Evolutionary conservation across 768 basidiomycete species (phyloP).

Genomic region (Rhodotorula diobovata): DNA sequence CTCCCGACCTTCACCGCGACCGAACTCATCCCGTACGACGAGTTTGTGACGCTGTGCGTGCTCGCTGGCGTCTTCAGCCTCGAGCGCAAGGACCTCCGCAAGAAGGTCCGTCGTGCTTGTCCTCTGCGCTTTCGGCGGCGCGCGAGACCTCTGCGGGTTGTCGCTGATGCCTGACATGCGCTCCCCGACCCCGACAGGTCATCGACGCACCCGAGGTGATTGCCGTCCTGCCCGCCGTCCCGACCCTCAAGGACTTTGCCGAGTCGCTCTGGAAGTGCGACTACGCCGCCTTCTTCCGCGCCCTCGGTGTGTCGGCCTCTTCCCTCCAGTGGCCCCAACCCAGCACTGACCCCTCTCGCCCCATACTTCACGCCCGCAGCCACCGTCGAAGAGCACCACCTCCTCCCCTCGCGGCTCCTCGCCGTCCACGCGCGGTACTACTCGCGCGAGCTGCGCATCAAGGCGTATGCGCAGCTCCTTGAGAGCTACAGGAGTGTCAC

Average conservation of each 20-base stretch:
- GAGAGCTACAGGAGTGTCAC: constrained; percentile 86
- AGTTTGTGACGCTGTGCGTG: constrained; percentile 81
- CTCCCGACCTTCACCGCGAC: constrained; percentile 90
- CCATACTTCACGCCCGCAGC: constrained; percentile 62
- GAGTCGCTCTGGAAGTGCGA: constrained; percentile 87
- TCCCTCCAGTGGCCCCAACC: neutral
- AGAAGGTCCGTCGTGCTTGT: constrained; percentile 58
- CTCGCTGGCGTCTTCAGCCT: constrained; percentile 71
- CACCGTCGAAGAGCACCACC: constrained; percentile 77
- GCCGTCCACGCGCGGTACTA: constrained; percentile 83
- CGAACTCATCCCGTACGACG: constrained; percentile 79
- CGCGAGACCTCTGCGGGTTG: too few relatives aligned
- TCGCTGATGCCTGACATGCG: too few relatives aligned
- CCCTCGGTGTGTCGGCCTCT: constrained; percentile 60
- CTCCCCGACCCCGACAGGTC: constrained; percentile 53
- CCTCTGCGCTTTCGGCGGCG: neutral
- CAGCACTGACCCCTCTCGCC: constrained; percentile 63
- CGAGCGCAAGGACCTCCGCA: constrained; percentile 79
- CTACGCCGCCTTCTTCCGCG: constrained; percentile 88
- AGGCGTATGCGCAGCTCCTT: constrained; percentile 85
- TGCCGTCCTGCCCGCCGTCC: constrained; percentile 74
- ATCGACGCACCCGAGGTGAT: constrained; percentile 82
- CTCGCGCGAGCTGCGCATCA: constrained; percentile 91
- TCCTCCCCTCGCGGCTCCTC: constrained; percentile 80
- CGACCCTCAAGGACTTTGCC: constrained; percentile 73